These are phyloP conservation scores for Sporothrix globosa DNA, from an alignment of 2,329 filamentous ascomycete genomes.

Conservation along the genomic window DNA sequence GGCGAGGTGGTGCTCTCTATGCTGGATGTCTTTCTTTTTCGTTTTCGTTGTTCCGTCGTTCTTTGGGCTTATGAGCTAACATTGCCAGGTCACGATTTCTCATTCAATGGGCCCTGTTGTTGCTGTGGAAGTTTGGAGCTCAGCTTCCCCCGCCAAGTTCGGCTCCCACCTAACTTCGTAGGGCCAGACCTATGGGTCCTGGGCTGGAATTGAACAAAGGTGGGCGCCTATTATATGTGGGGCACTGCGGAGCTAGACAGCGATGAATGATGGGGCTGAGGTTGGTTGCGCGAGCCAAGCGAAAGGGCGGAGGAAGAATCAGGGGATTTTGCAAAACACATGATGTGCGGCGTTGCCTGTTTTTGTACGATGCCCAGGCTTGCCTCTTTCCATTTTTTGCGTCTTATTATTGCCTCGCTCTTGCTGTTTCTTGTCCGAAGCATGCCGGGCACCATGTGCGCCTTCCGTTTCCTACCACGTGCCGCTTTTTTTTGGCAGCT, in stretches of 20 bases:
- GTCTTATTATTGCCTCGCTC: not conserved
- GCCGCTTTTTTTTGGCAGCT: constrained; percentile 26
- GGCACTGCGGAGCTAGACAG: not conserved
- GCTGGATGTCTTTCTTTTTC: not conserved
- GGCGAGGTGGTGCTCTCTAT: not conserved
- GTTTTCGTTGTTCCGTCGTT: not conserved
- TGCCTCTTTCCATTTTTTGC: not conserved
- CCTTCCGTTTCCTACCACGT: constrained; percentile 16
- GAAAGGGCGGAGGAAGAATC: not conserved
- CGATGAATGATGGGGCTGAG: constrained; percentile 9
- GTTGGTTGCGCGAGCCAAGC: not conserved
- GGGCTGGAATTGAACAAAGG: not conserved
- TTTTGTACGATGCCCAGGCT: not conserved
- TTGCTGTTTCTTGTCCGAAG: not conserved
- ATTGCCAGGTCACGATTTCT: not conserved
- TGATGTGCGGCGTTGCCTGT: not conserved
- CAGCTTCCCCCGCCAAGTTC: constrained; percentile 17
- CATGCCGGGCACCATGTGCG: constrained; percentile 13
- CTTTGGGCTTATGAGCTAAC: not conserved
- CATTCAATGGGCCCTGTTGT: not conserved
- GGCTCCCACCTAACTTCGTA: not conserved
- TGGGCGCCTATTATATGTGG: not conserved
- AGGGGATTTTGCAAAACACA: not conserved
- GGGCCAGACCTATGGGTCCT: constrained; percentile 15
- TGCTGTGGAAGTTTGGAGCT: constrained; percentile 18